A percentile compares a stretch with the other conserved stretches of the same genome.
Evolutionary conservation across 1,139 yeast genomes (phyloP).

Genomic region (Zygoascus meyerae): DNA sequence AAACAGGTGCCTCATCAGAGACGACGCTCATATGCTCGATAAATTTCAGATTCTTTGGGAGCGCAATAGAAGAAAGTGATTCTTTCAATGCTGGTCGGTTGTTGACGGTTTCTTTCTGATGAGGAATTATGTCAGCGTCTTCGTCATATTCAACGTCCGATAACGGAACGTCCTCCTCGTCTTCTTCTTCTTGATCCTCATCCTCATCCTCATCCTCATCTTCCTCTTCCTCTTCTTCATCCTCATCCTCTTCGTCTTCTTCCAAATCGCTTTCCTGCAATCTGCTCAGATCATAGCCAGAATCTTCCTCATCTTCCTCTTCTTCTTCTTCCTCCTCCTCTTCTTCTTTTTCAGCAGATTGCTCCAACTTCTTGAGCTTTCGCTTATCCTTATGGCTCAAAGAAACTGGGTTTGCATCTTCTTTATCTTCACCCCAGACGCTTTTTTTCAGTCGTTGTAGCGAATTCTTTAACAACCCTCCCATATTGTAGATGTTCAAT

Average conservation of each 20-base stretch:
- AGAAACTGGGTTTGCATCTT: not conserved
- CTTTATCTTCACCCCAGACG: slow-evolving; percentile 8
- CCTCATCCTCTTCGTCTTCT: slow-evolving; percentile 24
- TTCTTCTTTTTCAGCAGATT: slow-evolving; percentile 8
- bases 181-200: slow-evolving; percentile 41
- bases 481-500: not conserved
- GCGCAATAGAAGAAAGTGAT: slow-evolving; percentile 30
- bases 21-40: slow-evolving; percentile 77
- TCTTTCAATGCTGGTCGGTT: slow-evolving; percentile 37
- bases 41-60: slow-evolving; percentile 54
- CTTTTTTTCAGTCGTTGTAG: slow-evolving; percentile 6
- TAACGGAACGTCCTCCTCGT: slow-evolving; percentile 45
- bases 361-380: slow-evolving; percentile 15
- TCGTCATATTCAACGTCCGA: slow-evolving; percentile 73
- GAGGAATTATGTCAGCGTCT: slow-evolving; percentile 85
- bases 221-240: slow-evolving; percentile 24
- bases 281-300: slow-evolving; percentile 15
- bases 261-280: slow-evolving; percentile 23
- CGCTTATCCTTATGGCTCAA: slow-evolving; percentile 12
- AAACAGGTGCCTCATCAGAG: slow-evolving; percentile 53
- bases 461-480: slow-evolving; percentile 6
- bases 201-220: slow-evolving; percentile 27
- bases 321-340: slow-evolving; percentile 22
- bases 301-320: slow-evolving; percentile 18
- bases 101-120: slow-evolving; percentile 69